Percentiles rank a stretch among this genome's conserved stretches.
Conservation (phyloP, 345 rosid species). For the Kandelia obovata region DNA sequence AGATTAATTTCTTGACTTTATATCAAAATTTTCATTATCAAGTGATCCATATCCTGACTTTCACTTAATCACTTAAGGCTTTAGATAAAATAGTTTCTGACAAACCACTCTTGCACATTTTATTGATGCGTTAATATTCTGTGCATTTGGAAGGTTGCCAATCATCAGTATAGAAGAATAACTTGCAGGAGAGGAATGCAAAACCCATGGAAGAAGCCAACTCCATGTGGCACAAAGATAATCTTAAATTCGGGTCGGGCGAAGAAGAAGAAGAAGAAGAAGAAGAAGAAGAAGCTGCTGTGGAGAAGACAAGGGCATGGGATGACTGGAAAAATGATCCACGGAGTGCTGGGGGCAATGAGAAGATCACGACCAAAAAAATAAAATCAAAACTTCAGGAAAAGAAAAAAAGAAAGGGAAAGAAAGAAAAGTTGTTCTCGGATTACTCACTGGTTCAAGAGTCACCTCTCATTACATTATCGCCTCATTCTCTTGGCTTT, state of each 20-base stretch:
- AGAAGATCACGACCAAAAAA: slow-evolving; percentile 29
- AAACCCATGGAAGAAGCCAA: slow-evolving; percentile 87
- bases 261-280: slow-evolving; percentile 53
- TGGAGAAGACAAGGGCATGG: slow-evolving; percentile 72
- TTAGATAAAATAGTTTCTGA: no score
- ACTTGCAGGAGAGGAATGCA: slow-evolving; percentile 76
- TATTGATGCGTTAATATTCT: slow-evolving; percentile 9
- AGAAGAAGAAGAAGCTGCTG: slow-evolving; percentile 64
- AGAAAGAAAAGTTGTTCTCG: no score
- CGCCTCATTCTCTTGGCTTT: no score
- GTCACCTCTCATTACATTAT: no score
- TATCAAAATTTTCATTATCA: no score
- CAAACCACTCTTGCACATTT: neutral
- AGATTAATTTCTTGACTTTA: no score
- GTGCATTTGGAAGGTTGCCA: slow-evolving; percentile 58
- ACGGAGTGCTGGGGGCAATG: slow-evolving; percentile 83
- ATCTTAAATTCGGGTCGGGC: slow-evolving; percentile 25
- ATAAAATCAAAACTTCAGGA: no score
- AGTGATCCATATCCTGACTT: no score
- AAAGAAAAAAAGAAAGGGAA: no score
- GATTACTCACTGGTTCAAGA: slow-evolving; percentile 29
- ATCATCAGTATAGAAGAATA: slow-evolving; percentile 97
- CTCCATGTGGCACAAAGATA: slow-evolving; percentile 77
- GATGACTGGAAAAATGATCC: slow-evolving; percentile 99
- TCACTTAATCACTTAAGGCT: no score